phyloP scores from a whole-genome alignment of 73 alveolate species.

The Symbiodinium pilosum region DNA sequence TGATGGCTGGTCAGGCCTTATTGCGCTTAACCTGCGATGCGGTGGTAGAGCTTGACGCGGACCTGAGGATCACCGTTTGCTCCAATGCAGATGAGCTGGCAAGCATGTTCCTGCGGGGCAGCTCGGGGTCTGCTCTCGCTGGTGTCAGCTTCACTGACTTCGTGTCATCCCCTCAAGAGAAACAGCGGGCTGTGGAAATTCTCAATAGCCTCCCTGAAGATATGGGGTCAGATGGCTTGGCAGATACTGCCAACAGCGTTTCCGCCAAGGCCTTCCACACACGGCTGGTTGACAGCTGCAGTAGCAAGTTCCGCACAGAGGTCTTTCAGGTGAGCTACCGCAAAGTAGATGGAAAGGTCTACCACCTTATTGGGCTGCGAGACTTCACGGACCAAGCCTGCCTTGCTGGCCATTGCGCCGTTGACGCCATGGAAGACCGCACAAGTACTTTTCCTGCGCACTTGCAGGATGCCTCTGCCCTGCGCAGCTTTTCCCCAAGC shows the following conservation, averaged over 20 bases:
- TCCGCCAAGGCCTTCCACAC: background rate
- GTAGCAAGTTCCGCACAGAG: background rate
- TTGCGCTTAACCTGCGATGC: background rate
- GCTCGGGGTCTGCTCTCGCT: background rate
- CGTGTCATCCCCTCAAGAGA: background rate
- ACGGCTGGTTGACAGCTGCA: background rate
- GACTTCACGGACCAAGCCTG: background rate
- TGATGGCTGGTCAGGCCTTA: background rate
- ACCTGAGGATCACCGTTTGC: background rate
- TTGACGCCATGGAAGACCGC: background rate
- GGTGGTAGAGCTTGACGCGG: conserved; percentile 1
- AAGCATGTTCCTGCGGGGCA: background rate
- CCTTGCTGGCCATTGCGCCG: conserved; percentile 1
- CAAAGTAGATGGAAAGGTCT: background rate
- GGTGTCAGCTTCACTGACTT: background rate
- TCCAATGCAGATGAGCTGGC: background rate
- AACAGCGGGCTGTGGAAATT: background rate
- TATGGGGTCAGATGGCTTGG: background rate
- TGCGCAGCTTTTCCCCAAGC: no score
- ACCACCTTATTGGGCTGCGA: background rate
- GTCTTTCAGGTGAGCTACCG: conserved; percentile 17
- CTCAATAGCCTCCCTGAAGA: background rate
- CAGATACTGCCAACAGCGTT: background rate
- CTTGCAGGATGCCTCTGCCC: no score
- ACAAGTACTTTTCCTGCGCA: no score